These are phyloP conservation scores for Cymbopogon flexuosus DNA, from an alignment of 202 grass and related monocot species.

Conservation along the genomic window DNA sequence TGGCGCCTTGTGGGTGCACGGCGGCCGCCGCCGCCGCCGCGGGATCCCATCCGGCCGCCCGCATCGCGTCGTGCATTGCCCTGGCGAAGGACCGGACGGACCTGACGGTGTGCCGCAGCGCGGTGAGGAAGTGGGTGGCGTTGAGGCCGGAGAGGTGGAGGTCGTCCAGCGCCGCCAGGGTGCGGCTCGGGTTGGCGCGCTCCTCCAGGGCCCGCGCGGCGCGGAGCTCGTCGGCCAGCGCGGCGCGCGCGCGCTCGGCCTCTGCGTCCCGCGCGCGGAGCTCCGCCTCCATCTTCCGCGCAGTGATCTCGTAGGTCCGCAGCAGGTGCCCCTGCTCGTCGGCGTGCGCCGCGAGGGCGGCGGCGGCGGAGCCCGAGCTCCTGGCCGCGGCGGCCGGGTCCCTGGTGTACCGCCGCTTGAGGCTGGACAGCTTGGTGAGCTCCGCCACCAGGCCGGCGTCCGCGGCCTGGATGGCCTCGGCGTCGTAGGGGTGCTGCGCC, in stretches of 20 bases:
- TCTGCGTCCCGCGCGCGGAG: conserved; percentile 51
- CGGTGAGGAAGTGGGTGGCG: conserved; percentile 58
- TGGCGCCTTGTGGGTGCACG: conserved; percentile 43
- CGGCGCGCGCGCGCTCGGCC: conserved; percentile 9
- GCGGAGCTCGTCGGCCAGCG: conserved; percentile 38
- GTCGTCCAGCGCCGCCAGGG: conserved; percentile 47
- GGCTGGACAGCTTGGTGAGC: conserved; percentile 52
- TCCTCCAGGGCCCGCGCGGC: conserved; percentile 35
- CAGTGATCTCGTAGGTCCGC: conserved; percentile 73
- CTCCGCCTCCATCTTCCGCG: conserved; percentile 55
- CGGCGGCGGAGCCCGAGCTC: not conserved
- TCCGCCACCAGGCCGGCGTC: conserved; percentile 60
- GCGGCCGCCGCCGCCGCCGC: conserved; percentile 31
- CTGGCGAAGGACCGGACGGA: conserved; percentile 50
- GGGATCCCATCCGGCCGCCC: conserved; percentile 54
- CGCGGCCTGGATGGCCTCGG: conserved; percentile 48
- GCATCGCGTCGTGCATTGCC: conserved; percentile 52
- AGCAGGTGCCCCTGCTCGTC: conserved; percentile 63
- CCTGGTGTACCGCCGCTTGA: conserved; percentile 45
- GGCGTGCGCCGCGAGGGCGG: conserved; percentile 35
- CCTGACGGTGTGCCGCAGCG: conserved; percentile 36
- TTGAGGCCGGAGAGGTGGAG: conserved; percentile 66
- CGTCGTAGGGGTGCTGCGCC: conserved; percentile 67
- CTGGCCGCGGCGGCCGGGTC: conserved; percentile 5
- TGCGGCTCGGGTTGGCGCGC: conserved; percentile 32